Base-by-base conservation (phyloP, 441 rosid species). In the Flueggea neowawraea region DNA sequence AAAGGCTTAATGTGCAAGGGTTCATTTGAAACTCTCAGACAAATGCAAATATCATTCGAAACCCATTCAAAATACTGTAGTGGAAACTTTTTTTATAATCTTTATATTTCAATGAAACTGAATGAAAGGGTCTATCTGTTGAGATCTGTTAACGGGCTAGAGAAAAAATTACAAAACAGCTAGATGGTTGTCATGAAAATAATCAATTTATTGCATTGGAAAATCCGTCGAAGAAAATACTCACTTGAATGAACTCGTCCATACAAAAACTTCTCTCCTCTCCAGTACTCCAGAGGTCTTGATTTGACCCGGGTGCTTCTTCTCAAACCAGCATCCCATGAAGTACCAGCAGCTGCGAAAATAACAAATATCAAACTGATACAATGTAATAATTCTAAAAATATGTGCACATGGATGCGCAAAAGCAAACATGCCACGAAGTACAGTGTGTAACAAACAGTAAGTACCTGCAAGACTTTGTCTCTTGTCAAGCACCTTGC, bases 281-380 rank as follows among this genome's bases (percentile, higher is more conserved):
- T 95, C 99, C 99, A 95, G 70, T 69, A 91, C 75, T 89, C 94
- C 63, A 95, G 80, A 67, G 97, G 97, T 76, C 96, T 86, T 53
- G 99, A 86, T 62, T 64, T 84, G 56, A 91, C 85, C 76, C 99
- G 82, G 52, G 97, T 87, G 82, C 99, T 95, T 68, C 86, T 66
- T 69, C 99, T 82, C 48, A 82, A 67, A 22, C 95, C 96, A 52
- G 63, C 58, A 52, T 69, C 73, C 80, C 83, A 83, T 51, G 78
- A 54, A 49, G 91, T 78, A 66, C 97, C 99, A 74, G 74, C 78
- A 67, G 48, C 97, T 91, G 69, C 55, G 60, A 60, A 57, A 32
- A 53, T 45, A 55, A 50, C 48, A 55, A 32, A 17, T 47, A 63
- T 11, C 12, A 47, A 66, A 64, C 49, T 61, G 55, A 53, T 60